Evolutionary conservation across 2,329 filamentous ascomycete species (phyloP).

Genomic region (Trichoderma cornu-damae): DNA sequence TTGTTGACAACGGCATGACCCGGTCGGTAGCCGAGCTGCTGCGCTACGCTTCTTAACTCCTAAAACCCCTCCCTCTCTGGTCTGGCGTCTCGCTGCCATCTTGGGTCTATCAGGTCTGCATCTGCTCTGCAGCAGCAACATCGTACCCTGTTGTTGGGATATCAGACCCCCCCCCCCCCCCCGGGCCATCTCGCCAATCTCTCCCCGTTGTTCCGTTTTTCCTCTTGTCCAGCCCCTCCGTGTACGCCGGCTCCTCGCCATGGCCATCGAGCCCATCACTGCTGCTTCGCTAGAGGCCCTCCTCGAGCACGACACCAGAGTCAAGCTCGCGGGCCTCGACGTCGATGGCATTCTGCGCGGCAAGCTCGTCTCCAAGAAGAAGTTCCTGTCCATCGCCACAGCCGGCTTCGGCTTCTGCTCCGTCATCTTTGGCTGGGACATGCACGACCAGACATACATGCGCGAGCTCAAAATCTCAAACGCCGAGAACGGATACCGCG

Average conservation of each 20-base stretch:
- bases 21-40: too few species aligned
- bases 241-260: not conserved
- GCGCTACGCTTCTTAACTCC: too few species aligned
- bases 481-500: conserved; percentile 82
- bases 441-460: conserved; percentile 90
- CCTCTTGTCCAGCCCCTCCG: too few species aligned
- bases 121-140: too few species aligned
- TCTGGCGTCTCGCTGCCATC: too few species aligned
- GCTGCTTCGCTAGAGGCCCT: conserved; percentile 59
- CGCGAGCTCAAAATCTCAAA: conserved; percentile 83
- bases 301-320: conserved; percentile 65
- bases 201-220: too few species aligned
- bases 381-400: conserved; percentile 78
- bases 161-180: too few species aligned
- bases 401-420: conserved; percentile 90
- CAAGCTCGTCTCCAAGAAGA: conserved; percentile 87
- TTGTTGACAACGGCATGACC: too few species aligned
- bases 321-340: conserved; percentile 85
- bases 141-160: too few species aligned
- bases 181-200: not conserved
- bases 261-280: conserved; percentile 41
- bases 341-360: conserved; percentile 82
- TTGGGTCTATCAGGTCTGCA: too few species aligned
- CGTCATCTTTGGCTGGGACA: conserved; percentile 93
- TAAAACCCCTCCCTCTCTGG: too few species aligned